Base-by-base conservation (phyloP, 768 basidiomycete species). In the Melanogaster broomeanus region DNA sequence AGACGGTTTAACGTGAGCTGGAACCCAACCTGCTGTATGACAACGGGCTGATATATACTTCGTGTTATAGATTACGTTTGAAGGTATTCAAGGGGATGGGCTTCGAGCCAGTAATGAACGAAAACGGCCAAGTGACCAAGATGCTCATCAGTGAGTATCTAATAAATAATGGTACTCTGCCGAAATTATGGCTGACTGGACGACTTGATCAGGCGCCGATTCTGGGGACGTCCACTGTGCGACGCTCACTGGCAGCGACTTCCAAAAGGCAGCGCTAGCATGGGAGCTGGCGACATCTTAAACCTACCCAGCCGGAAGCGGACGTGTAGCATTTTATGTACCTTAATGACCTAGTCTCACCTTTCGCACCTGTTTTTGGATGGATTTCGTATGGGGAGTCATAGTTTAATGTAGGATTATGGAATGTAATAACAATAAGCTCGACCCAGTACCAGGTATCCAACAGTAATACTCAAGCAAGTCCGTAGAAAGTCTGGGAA, bases 11-110 rank as follows among this genome's bases (percentile, higher is more conserved):
- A 70, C 78, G 90, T 90, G 70, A 63, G 87, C 60, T 43, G 38
- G 37, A 34, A 28, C 16, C 37, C 3, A 6, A 38, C 24, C 33
- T 35, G 45, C 21, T n/a, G 10, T n/a, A 28, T 19, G 13, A 55
- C 44, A 43, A 45, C 37, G 25, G 33, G 11, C 49, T 57, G 35
- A 56, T 33, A 15, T 33, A 15, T 34, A 18, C 42, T 30, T 38
- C 56, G 11, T n/a, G n/a, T 42, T 22, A 35, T 54, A 92, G 90
- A 37, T 60, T 91, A 45, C 81, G 88, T 42, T 62, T 90, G 21
- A 79, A 79, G 57, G 71, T 91, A 53, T 89, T 81, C 67, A 86
- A 82, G 61, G 82, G 81, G 9, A 67, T 91, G 35, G 90, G 90
- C 16, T 87, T 91, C 55, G 81, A 87, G 45, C 82, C 87, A 4